Percentiles rank a stretch among this genome's conserved stretches.
These are phyloP conservation scores for Claviceps quebecensis DNA, from an alignment of 2,329 filamentous ascomycete species.

Conservation along the genomic window DNA sequence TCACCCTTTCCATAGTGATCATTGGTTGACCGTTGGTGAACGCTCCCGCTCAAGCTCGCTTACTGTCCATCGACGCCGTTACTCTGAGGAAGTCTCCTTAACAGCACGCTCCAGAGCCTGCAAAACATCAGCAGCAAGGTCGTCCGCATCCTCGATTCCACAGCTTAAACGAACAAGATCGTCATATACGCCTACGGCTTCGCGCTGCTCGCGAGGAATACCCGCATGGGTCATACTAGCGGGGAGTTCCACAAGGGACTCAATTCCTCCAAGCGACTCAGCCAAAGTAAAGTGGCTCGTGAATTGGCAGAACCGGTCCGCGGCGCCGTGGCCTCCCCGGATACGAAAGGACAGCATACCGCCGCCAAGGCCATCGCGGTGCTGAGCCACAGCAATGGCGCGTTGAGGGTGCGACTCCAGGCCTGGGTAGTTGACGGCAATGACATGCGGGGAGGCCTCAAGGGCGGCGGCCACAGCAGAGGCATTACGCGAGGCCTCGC, in stretches of 20 bases:
- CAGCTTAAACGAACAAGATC: slow-evolving; percentile 89
- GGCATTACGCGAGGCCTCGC: slow-evolving; percentile 74
- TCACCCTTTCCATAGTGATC: too few species aligned
- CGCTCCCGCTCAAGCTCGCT: background rate
- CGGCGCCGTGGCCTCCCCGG: slow-evolving; percentile 69
- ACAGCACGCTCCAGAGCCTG: slow-evolving; percentile 71
- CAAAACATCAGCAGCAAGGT: slow-evolving; percentile 68
- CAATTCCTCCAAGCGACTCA: slow-evolving; percentile 83
- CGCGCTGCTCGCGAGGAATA: slow-evolving; percentile 78
- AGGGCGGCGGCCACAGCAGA: slow-evolving; percentile 62
- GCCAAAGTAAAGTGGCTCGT: slow-evolving; percentile 88
- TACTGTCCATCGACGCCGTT: slow-evolving; percentile 18
- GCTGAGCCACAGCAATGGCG: slow-evolving; percentile 74
- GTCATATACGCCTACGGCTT: slow-evolving; percentile 87
- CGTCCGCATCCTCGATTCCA: slow-evolving; percentile 80
- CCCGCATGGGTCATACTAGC: slow-evolving; percentile 95
- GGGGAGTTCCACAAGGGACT: slow-evolving; percentile 83
- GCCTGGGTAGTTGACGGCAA: slow-evolving; percentile 91
- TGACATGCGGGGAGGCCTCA: slow-evolving; percentile 65
- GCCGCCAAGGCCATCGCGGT: slow-evolving; percentile 85
- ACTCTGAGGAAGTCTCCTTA: slow-evolving; percentile 6
- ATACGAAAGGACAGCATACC: slow-evolving; percentile 98
- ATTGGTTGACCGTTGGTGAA: too few species aligned
- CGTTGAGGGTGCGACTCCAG: slow-evolving; percentile 78
- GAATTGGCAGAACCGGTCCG: slow-evolving; percentile 80